phyloP scores from a whole-genome alignment of 306 rosid species.

The Sesbania bispinosa region DNA sequence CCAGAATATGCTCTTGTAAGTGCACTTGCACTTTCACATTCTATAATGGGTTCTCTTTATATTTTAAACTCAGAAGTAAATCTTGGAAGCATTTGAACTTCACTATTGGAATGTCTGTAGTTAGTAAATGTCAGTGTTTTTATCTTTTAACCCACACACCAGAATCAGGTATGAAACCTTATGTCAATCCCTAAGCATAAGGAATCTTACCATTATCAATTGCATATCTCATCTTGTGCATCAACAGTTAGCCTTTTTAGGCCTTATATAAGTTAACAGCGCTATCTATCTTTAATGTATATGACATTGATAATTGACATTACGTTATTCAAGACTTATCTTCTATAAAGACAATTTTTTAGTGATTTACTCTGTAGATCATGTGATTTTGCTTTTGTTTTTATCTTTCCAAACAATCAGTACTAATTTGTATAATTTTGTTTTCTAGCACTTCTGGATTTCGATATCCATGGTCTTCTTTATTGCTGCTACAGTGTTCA shows the following conservation, averaged over 20 bases:
- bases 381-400: background rate
- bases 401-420: background rate
- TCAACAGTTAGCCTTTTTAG: background rate
- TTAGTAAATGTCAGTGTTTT: background rate
- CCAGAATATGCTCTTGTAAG: background rate
- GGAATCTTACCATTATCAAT: background rate
- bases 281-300: no score
- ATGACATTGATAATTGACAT: conserved; percentile 6
- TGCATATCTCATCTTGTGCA: background rate
- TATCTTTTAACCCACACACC: no score
- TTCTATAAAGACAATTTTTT: background rate
- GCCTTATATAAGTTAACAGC: no score
- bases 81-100: background rate
- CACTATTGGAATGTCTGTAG: background rate
- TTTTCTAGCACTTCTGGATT: conserved; percentile 95
- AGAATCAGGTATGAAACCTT: background rate
- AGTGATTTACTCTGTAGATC: conserved; percentile 14
- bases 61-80: background rate
- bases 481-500: conserved; percentile 81
- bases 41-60: background rate
- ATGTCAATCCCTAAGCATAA: background rate
- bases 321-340: background rate
- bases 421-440: conserved; percentile 33
- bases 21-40: background rate
- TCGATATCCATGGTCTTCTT: conserved; percentile 98